A percentile compares a stretch with the other conserved stretches of the same genome.
phyloP scores from a whole-genome alignment of 2,329 filamentous ascomycete genomes.

The Raffaelea albimanens region DNA sequence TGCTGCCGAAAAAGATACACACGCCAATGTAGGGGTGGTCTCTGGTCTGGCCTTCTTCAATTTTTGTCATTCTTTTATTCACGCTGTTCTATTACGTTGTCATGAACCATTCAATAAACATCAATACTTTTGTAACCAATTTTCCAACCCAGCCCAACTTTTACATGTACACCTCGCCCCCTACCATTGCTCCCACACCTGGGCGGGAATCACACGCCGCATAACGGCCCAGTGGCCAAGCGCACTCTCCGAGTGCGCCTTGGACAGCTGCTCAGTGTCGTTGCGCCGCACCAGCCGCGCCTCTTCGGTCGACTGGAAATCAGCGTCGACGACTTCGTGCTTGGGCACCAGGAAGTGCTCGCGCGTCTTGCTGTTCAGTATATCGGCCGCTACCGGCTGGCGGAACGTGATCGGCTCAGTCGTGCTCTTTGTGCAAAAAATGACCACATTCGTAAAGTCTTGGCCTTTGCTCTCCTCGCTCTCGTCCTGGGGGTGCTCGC shows the following conservation, averaged over 20 bases:
- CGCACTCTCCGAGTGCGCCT: constrained; percentile 68
- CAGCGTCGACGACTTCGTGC: constrained; percentile 53
- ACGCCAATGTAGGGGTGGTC: too few relatives aligned
- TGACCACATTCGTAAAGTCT: constrained; percentile 90
- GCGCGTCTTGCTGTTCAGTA: constrained; percentile 61
- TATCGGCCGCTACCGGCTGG: constrained; percentile 52
- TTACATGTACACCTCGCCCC: background rate
- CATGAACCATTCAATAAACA: too few relatives aligned
- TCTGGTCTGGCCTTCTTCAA: too few relatives aligned
- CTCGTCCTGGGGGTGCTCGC: constrained; percentile 55
- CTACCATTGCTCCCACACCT: constrained; percentile 85
- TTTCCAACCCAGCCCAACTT: too few relatives aligned
- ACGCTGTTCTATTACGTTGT: too few relatives aligned
- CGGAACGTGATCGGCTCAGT: constrained; percentile 46
- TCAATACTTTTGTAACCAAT: too few relatives aligned
- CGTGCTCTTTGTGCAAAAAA: constrained; percentile 71
- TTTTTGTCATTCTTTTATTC: too few relatives aligned
- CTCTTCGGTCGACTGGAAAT: constrained; percentile 35
- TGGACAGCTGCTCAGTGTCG: constrained; percentile 56
- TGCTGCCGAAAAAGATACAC: constrained; percentile 6
- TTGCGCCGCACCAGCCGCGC: constrained; percentile 49
- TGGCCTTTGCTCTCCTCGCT: constrained; percentile 32
- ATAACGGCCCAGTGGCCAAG: constrained; percentile 87
- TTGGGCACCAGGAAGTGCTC: constrained; percentile 61
- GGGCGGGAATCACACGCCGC: constrained; percentile 67